Evolutionary conservation across 768 basidiomycete species (phyloP).

Genomic region (Boletus subcaerulescens): DNA sequence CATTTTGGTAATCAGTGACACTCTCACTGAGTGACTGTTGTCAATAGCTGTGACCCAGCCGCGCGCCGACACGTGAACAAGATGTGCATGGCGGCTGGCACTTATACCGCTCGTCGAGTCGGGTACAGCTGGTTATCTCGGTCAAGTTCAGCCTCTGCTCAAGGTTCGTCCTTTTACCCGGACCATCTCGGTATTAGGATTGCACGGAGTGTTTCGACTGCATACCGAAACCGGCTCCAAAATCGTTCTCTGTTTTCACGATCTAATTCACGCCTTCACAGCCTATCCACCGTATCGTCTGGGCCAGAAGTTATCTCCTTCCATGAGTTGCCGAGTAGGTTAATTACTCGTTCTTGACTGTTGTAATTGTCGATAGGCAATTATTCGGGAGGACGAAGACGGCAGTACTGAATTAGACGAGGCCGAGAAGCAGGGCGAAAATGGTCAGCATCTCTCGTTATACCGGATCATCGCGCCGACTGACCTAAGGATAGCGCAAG

Average conservation of each 20-base stretch:
- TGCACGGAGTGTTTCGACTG: slow-evolving; percentile 95
- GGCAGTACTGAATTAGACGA: slow-evolving; percentile 82
- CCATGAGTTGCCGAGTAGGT: slow-evolving; percentile 51
- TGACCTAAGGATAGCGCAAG: slow-evolving; percentile 55
- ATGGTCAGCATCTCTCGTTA: slow-evolving; percentile 50
- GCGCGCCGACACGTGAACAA: slow-evolving; percentile 94
- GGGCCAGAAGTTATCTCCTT: slow-evolving; percentile 96
- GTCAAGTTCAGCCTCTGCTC: slow-evolving; percentile 92
- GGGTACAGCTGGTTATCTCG: slow-evolving; percentile 94
- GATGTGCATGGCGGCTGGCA: slow-evolving; percentile 94
- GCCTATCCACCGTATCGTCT: slow-evolving; percentile 98
- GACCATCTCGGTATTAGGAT: slow-evolving; percentile 47
- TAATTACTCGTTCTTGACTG: background rate
- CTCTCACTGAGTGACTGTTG: too few relatives aligned
- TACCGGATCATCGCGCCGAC: background rate
- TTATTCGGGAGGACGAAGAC: slow-evolving; percentile 93
- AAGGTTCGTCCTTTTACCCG: slow-evolving; percentile 49
- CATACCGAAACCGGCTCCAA: slow-evolving; percentile 87
- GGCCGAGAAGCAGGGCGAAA: slow-evolving; percentile 91
- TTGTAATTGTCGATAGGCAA: slow-evolving; percentile 52
- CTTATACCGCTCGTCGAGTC: slow-evolving; percentile 92
- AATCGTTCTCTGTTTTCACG: slow-evolving; percentile 95
- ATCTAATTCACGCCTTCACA: slow-evolving; percentile 96
- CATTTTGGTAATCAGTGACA: too few relatives aligned
- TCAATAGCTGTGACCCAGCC: slow-evolving; percentile 52